Base-by-base conservation (phyloP, 306 rosid species). In the Quercus variabilis region DNA sequence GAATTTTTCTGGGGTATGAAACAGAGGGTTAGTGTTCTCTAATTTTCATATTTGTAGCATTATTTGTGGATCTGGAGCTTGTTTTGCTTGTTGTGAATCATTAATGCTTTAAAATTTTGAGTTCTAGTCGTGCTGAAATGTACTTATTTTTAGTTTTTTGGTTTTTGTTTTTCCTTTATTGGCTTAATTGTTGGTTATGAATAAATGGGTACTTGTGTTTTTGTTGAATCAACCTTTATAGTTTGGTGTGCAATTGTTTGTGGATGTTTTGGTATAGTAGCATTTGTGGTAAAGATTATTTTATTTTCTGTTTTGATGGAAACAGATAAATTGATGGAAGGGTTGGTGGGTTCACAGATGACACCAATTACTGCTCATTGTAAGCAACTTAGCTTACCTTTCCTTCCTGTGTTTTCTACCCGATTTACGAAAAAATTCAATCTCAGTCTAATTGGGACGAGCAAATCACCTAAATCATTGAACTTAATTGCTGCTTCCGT, bases 271-370 rank as follows among this genome's bases (percentile, higher is more conserved):
- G 31, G 67, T 60, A 30, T 14, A 28, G 14, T 0, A 28, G 69
- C 12, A 28, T 63, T 28, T 63, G 70, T 9, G 30, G 13, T 64
- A 64, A 28, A 30, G 13, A 25, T 78, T 0, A 12, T 71, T 71
- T 71, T 26, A 23, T 35, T 80, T 41, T 65, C 54, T n/a, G 79
- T 74, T 80, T 57, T 79, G 71, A 30, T 68, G 58, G 55, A 64
- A 67, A 26, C 79, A 57, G 86, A 64, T 26, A 57, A 58, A 71
- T 83, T 62, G 74, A 90, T 88, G 91, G 90, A 88, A 67, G 85
- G 88, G 30, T 85, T 88, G 79, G 63, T 83, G 83, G 77, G 74
- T 77, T 54, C 80, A 21, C 82, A 86, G 65, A 82, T 77, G 73
- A 79, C 82, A 72, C 83, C 87, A 14, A 15, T 81, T 81, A 75